phyloP scores from a whole-genome alignment of 1,284 basidiomycete species.

The Tylopilus sp. region DNA sequence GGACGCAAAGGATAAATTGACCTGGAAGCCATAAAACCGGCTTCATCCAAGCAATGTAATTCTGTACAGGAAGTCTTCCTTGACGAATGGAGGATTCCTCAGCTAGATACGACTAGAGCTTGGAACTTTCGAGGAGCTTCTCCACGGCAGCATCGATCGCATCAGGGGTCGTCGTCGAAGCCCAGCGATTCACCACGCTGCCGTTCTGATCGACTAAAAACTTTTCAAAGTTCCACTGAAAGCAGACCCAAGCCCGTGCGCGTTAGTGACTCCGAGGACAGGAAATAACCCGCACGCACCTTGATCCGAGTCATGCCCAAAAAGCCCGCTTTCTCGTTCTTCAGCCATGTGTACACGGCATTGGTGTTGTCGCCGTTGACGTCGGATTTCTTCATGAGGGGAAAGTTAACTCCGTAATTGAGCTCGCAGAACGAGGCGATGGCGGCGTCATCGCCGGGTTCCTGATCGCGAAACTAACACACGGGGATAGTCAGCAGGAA shows the following conservation, averaged over 20 bases:
- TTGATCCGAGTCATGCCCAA: constrained; percentile 76
- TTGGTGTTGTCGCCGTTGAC: constrained; percentile 83
- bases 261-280: not conserved
- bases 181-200: constrained; percentile 74
- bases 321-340: constrained; percentile 71
- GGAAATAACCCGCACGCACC: constrained; percentile 38
- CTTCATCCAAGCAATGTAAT: no score
- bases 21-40: no score
- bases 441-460: constrained; percentile 67
- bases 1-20: no score
- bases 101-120: constrained; percentile 6
- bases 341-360: constrained; percentile 84
- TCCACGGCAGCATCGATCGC: constrained; percentile 64
- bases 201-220: constrained; percentile 70
- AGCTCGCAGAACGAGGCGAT: constrained; percentile 66
- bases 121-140: constrained; percentile 43
- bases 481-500: not conserved
- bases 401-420: constrained; percentile 84
- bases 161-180: constrained; percentile 72
- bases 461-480: constrained; percentile 68
- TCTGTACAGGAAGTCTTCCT: no score
- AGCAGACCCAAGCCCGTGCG: not conserved
- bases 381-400: constrained; percentile 85
- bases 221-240: constrained; percentile 80
- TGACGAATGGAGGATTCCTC: not conserved